These are phyloP conservation scores for Pseudogymnoascus pannorum DNA, from an alignment of 2,329 filamentous ascomycete genomes.

Conservation along the genomic window DNA sequence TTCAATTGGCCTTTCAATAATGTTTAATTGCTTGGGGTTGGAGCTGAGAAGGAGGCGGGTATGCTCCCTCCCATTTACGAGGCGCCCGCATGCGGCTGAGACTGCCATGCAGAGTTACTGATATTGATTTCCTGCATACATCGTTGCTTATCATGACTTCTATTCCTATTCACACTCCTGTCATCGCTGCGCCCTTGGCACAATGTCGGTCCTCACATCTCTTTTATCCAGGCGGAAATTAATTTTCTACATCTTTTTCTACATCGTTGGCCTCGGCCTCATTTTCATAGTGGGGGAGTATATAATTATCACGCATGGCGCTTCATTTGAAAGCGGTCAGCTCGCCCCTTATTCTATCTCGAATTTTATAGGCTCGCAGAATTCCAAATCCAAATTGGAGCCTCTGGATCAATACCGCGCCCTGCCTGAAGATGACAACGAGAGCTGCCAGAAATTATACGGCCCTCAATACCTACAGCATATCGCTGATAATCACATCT, in stretches of 20 bases:
- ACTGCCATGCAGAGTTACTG: not conserved
- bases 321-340: not conserved
- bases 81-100: not conserved
- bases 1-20: too few species aligned
- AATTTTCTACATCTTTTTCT: too few species aligned
- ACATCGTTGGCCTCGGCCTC: not conserved
- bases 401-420: not conserved
- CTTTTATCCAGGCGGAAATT: not conserved
- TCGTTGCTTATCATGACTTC: not conserved
- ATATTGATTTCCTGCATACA: not conserved
- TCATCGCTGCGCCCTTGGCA: not conserved
- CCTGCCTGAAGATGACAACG: not conserved
- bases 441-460: conserved; percentile 12
- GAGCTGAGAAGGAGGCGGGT: too few species aligned
- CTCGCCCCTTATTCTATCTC: not conserved
- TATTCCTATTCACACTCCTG: not conserved
- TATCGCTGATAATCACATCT: conserved; percentile 12
- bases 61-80: too few species aligned
- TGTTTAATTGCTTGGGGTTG: too few species aligned
- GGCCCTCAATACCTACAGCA: conserved; percentile 12
- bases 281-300: not conserved
- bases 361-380: conserved; percentile 21
- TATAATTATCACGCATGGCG: not conserved
- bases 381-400: conserved; percentile 24
- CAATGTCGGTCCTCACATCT: not conserved